Evolutionary conservation across 441 rosid species (phyloP).

Genomic region (Eutrema salsugineum): DNA sequence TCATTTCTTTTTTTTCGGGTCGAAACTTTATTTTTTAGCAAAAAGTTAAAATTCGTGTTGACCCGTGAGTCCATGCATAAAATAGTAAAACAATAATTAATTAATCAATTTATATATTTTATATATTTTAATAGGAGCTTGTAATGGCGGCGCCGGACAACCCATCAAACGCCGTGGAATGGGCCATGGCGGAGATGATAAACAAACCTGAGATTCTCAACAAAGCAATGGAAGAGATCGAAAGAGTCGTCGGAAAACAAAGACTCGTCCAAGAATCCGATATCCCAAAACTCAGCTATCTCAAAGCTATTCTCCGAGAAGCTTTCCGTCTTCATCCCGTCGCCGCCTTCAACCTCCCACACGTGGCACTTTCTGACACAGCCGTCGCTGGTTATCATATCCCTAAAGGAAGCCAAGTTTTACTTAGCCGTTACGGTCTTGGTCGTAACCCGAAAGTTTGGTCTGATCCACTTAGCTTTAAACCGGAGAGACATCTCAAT

Average conservation of each 20-base stretch:
- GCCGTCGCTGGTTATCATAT: slow-evolving; percentile 33
- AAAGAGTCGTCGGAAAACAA: slow-evolving; percentile 41
- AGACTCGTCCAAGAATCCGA: slow-evolving; percentile 46
- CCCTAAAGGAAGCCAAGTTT: slow-evolving; percentile 34
- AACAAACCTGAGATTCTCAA: slow-evolving; percentile 41
- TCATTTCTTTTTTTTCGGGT: too few species aligned
- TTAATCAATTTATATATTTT: background rate
- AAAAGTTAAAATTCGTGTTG: background rate
- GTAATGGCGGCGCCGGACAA: slow-evolving; percentile 45
- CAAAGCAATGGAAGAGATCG: slow-evolving; percentile 43
- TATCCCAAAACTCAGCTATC: slow-evolving; percentile 37
- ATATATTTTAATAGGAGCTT: slow-evolving; percentile 33
- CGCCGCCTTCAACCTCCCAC: slow-evolving; percentile 38
- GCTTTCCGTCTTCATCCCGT: slow-evolving; percentile 43
- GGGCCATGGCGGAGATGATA: slow-evolving; percentile 51
- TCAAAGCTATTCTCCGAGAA: slow-evolving; percentile 40
- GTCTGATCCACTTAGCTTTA: slow-evolving; percentile 33
- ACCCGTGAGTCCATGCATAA: background rate
- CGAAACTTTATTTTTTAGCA: background rate
- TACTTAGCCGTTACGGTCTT: slow-evolving; percentile 34
- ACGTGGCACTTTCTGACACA: slow-evolving; percentile 33
- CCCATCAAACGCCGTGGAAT: slow-evolving; percentile 47
- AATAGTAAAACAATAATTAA: background rate
- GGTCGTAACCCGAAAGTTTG: slow-evolving; percentile 38
- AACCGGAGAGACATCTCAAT: slow-evolving; percentile 42